These are phyloP conservation scores for Umbelopsis isabellina DNA, from an alignment of 192 early-diverging fungal species.

Conservation along the genomic window DNA sequence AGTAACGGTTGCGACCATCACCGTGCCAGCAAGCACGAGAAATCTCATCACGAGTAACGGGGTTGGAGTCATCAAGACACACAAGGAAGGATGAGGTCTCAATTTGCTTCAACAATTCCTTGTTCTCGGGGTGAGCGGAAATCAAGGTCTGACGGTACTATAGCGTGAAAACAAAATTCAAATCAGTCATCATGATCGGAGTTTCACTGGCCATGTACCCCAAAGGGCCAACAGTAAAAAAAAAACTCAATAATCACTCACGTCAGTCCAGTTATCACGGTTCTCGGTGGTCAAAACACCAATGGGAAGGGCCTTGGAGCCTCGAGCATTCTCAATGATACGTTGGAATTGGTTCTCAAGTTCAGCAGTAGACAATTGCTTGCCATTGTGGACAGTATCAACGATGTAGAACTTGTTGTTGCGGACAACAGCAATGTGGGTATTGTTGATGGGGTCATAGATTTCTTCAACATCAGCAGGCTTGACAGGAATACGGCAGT, in stretches of 20 bases:
- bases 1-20: conserved; percentile 95
- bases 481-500: conserved; percentile 86
- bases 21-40: conserved; percentile 94
- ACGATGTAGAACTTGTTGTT: conserved; percentile 91
- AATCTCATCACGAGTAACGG: conserved; percentile 88
- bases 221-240: conserved; percentile 27
- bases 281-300: conserved; percentile 93
- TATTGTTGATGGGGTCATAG: conserved; percentile 74
- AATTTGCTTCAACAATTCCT: conserved; percentile 74
- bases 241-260: conserved; percentile 40
- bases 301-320: conserved; percentile 68
- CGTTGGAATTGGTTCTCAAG: conserved; percentile 75
- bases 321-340: conserved; percentile 72
- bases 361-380: conserved; percentile 82
- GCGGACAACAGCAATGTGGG: conserved; percentile 85
- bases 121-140: conserved; percentile 70
- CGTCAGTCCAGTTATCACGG: conserved; percentile 92
- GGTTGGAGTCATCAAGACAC: conserved; percentile 86
- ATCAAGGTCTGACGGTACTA: conserved; percentile 68
- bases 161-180: conserved; percentile 4
- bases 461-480: conserved; percentile 81
- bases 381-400: conserved; percentile 74
- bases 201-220: conserved; percentile 17
- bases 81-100: conserved; percentile 87
- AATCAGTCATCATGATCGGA: conserved; percentile 24